Conservation (phyloP, 179 eudicot genomes). For the Gypsophila paniculata region DNA sequence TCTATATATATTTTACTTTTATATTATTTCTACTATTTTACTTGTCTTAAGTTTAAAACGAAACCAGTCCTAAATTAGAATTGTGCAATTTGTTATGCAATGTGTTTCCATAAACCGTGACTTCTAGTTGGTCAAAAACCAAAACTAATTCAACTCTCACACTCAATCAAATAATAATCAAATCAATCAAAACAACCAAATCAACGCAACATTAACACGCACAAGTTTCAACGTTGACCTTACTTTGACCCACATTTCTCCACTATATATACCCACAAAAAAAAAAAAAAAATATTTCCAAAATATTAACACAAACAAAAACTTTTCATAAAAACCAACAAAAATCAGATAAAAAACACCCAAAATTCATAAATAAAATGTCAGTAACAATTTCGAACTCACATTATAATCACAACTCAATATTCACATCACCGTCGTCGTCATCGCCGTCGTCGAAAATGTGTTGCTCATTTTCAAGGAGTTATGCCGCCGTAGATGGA, state of each 20-base stretch:
- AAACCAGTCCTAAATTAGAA: too few relatives aligned
- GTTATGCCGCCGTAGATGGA: conserved; percentile 16
- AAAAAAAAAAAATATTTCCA: neutral
- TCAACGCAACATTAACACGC: conserved; percentile 16
- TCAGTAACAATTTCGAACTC: neutral
- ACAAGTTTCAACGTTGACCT: conserved; percentile 20
- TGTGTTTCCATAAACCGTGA: too few relatives aligned
- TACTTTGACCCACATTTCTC: conserved; percentile 14
- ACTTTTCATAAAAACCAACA: neutral
- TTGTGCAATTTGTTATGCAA: too few relatives aligned
- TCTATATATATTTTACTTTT: too few relatives aligned
- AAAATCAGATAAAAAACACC: neutral
- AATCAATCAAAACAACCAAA: conserved; percentile 1
- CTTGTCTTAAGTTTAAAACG: too few relatives aligned
- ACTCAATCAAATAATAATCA: too few relatives aligned
- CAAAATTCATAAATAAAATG: neutral
- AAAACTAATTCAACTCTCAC: neutral
- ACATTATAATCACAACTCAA: neutral
- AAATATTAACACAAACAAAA: neutral
- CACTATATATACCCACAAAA: neutral
- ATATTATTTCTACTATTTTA: too few relatives aligned
- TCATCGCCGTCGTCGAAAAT: neutral
- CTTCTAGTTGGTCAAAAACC: neutral
- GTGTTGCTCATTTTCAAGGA: conserved; percentile 18
- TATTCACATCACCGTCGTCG: neutral